Conservation (phyloP, 768 basidiomycete genomes). For the Tubosaeta sp. region DNA sequence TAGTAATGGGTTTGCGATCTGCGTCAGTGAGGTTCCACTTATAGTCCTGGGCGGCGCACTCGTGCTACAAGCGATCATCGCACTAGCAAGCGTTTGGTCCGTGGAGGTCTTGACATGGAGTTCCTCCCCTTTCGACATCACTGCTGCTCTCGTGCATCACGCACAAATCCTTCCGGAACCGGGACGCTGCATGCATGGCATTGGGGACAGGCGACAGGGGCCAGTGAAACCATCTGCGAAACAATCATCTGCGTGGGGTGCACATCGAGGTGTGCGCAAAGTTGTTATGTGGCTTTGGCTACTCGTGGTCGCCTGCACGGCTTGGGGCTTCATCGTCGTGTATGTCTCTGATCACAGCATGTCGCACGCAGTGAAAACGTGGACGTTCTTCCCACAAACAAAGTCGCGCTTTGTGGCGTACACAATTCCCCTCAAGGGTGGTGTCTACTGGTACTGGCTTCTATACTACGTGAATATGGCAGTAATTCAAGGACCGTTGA, state of each 20-base stretch:
- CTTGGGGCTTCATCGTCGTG: conserved; percentile 18
- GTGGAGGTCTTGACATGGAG: conserved; percentile 32
- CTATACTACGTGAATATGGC: conserved; percentile 24
- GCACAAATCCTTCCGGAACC: conserved; percentile 16
- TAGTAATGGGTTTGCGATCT: conserved; percentile 6
- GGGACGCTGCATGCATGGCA: conserved; percentile 25
- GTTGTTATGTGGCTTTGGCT: conserved; percentile 21
- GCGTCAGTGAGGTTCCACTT: conserved; percentile 23
- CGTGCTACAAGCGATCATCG: conserved; percentile 21
- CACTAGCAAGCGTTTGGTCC: conserved; percentile 15
- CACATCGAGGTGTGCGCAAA: conserved; percentile 19
- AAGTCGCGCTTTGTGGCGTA: conserved; percentile 19
- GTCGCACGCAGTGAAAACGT: conserved; percentile 6
- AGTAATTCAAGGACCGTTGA: conserved; percentile 27
- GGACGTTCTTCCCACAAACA: conserved; percentile 25
- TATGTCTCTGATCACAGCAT: conserved; percentile 5
- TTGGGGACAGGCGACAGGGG: conserved; percentile 3
- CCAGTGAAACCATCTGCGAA: conserved; percentile 11
- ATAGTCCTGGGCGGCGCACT: conserved; percentile 25
- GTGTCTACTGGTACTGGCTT: conserved; percentile 20
- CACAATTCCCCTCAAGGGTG: conserved; percentile 15
- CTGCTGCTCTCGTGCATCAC: conserved; percentile 28
- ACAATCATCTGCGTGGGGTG: conserved; percentile 28
- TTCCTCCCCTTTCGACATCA: conserved; percentile 28
- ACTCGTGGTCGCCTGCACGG: conserved; percentile 16